Evolutionary conservation across 2,329 filamentous ascomycete species (phyloP).

Genomic region (Colletotrichum eremochloae): DNA sequence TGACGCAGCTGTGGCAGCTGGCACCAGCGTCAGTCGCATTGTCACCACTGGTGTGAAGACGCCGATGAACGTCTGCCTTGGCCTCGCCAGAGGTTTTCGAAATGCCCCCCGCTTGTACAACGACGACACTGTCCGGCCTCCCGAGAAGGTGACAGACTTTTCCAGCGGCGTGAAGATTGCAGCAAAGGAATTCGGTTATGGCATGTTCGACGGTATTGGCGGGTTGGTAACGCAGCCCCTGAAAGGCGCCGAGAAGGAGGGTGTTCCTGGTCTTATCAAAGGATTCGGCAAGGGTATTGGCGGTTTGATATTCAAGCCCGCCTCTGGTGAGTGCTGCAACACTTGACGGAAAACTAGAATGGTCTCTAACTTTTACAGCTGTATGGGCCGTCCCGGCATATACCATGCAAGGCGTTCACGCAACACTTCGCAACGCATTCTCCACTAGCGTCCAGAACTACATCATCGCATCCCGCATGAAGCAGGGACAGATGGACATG

Average conservation of each 20-base stretch:
- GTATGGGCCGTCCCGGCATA: conserved; percentile 83
- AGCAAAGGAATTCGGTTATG: conserved; percentile 81
- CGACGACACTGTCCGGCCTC: conserved; percentile 83
- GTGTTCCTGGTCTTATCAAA: conserved; percentile 75
- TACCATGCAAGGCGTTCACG: conserved; percentile 84
- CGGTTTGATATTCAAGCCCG: conserved; percentile 85
- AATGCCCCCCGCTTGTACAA: conserved; percentile 90
- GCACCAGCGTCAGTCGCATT: conserved; percentile 78
- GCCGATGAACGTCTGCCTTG: conserved; percentile 87
- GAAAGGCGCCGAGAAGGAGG: conserved; percentile 66
- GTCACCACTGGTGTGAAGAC: conserved; percentile 81
- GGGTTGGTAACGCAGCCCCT: conserved; percentile 85
- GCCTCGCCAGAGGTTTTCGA: conserved; percentile 87
- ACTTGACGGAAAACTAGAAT: not conserved
- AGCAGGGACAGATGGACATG: conserved; percentile 80
- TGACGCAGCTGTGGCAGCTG: conserved; percentile 74
- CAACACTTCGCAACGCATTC: conserved; percentile 79
- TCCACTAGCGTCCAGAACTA: conserved; percentile 82
- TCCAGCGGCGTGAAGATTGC: conserved; percentile 83
- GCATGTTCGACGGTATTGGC: conserved; percentile 84
- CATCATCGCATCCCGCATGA: conserved; percentile 81
- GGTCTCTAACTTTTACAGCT: conserved; percentile 52
- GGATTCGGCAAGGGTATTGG: conserved; percentile 87
- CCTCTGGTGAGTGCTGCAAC: conserved; percentile 70
- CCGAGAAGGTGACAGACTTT: conserved; percentile 83